Base-by-base conservation (phyloP, 208 protist genomes). In the Herpetomonas tarakana region DNA sequence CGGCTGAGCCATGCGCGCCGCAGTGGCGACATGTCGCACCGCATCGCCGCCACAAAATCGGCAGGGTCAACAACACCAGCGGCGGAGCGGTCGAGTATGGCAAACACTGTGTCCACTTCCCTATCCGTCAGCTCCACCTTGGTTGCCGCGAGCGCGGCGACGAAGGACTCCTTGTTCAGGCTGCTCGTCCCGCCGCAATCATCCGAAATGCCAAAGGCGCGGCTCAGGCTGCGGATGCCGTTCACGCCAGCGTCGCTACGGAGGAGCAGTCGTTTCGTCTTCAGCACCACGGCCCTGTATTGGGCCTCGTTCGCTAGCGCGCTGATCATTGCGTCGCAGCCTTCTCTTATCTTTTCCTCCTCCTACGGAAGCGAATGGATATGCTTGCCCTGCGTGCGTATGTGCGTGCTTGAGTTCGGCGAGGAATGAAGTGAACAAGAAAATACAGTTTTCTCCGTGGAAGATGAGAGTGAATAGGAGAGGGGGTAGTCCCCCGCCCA, bases 221-320 rank as follows among this genome's bases (percentile, higher is more conserved):
- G 79, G 51, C 84, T 92, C 24, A 96, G 68, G 30, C 62, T 76
- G 12, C 90, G 83, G 31, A 96, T 85, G 38, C 82, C 87, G 57
- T 88, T 93, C 21, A 80, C 62, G n/a, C 68, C 55, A 6, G 76
- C 66, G 3, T 52, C 26, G 3, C 78, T 66, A 6, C 62, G 72
- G 21, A 83, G 29, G 14, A 93, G 67, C 41, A 88, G 76, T 0
- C 90, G 74, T 56, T 87, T 82, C n/a, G 67, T 58, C 57, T 80
- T 82, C 27, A 73, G 54, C 31, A 83, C 72, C 1, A 88, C 41
- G 7, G 76, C 62, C 26, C 55, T 51, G 49, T 78, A 83, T 1
- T 63, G 68, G 18, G 68, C 74, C n/a, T 16, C 52, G 19, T 63
- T 82, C 1, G 72, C 65, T n/a, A 71, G 62, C 0, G 65, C 71